phyloP scores from a whole-genome alignment of 164 flowering plant species.

The Berberis thunbergii region DNA sequence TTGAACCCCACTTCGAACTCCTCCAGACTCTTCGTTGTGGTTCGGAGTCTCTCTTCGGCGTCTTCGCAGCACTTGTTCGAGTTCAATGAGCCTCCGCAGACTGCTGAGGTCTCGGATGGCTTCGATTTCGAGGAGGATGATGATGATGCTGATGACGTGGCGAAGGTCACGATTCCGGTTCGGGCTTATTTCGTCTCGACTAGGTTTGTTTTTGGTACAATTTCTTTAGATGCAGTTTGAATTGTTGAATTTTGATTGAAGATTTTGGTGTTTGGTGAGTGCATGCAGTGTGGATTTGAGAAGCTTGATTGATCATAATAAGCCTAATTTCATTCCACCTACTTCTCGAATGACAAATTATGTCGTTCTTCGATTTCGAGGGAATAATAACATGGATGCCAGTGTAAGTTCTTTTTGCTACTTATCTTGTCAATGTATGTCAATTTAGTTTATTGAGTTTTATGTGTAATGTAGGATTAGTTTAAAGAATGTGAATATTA shows the following conservation, averaged over 20 bases:
- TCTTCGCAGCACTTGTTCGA: not conserved
- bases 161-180: not conserved
- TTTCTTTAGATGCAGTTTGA: not conserved
- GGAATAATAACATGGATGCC: slow-evolving; percentile 24
- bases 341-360: slow-evolving; percentile 82
- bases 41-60: not conserved
- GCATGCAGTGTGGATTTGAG: slow-evolving; percentile 71
- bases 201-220: not conserved
- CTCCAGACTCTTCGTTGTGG: not conserved
- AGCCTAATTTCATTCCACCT: slow-evolving; percentile 61
- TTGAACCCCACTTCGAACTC: not conserved
- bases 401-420: slow-evolving; percentile 17
- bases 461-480: too few relatives aligned
- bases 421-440: not conserved
- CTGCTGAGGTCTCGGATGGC: not conserved
- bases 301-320: slow-evolving; percentile 66
- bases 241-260: not conserved
- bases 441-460: too few relatives aligned
- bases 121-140: not conserved
- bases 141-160: not conserved
- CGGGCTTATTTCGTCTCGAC: not conserved
- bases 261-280: not conserved
- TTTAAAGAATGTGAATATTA: not conserved
- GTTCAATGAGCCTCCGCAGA: not conserved
- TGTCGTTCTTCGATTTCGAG: slow-evolving; percentile 51